phyloP scores from a whole-genome alignment of 352 stramenopile genomes.

The Phytophthora melonis region DNA sequence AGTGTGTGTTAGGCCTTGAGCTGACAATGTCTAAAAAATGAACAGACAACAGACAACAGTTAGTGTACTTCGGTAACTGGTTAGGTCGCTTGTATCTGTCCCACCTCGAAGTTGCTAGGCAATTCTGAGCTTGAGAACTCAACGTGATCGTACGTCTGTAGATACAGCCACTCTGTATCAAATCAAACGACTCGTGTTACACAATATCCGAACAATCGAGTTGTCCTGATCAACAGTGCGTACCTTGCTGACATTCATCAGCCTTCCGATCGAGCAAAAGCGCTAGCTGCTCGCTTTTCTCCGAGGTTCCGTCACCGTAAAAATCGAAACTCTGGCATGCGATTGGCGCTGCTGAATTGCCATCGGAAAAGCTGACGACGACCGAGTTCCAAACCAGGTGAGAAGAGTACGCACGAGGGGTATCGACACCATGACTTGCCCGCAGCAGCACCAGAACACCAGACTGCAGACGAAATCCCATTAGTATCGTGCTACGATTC shows the following conservation, averaged over 20 bases:
- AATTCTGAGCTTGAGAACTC: conserved; percentile 23
- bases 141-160: conserved; percentile 52
- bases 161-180: conserved; percentile 20
- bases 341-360: neutral
- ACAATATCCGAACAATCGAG: neutral
- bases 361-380: conserved; percentile 33
- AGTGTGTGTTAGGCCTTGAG: conserved; percentile 21
- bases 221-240: conserved; percentile 1
- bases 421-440: conserved; percentile 15
- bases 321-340: conserved; percentile 43
- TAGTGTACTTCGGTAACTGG: conserved; percentile 12
- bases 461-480: conserved; percentile 45
- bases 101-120: conserved; percentile 31
- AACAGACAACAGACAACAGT: neutral
- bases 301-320: conserved; percentile 43
- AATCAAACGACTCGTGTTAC: neutral
- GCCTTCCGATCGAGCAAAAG: conserved; percentile 28
- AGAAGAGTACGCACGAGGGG: conserved; percentile 1
- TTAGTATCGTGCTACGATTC: conserved; percentile 26
- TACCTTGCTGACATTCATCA: conserved; percentile 39
- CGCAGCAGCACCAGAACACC: conserved; percentile 41
- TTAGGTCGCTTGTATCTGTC: neutral
- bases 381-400: conserved; percentile 30
- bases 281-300: conserved; percentile 46
- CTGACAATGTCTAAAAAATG: conserved; percentile 14